Conservation (phyloP, 129 eudicot genomes). For the Calendula officinalis region DNA sequence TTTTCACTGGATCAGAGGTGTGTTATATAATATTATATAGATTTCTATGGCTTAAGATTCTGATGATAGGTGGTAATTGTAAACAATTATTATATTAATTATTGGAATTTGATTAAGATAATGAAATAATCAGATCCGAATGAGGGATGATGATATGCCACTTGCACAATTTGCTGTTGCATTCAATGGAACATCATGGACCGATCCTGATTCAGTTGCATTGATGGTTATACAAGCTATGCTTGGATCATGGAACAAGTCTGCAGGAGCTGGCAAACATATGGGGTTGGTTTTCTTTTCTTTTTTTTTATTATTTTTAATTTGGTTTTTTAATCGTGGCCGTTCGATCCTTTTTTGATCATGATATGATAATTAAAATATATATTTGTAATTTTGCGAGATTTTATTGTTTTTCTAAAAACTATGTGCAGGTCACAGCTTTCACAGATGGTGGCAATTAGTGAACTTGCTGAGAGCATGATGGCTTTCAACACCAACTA, state of each 20-base stretch:
- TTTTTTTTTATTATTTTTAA: not conserved
- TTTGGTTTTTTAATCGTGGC: not conserved
- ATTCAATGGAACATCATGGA: constrained; percentile 73
- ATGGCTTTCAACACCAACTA: constrained; percentile 98
- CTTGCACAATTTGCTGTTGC: constrained; percentile 85
- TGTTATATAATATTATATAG: constrained; percentile 6
- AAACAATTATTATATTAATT: not conserved
- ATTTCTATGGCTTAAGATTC: not conserved
- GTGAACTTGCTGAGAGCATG: constrained; percentile 92
- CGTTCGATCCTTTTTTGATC: too few relatives aligned
- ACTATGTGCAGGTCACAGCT: constrained; percentile 60
- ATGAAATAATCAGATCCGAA: constrained; percentile 55
- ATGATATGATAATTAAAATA: not conserved
- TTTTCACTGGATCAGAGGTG: constrained; percentile 98
- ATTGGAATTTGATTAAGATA: constrained; percentile 2
- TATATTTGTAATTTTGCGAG: not conserved
- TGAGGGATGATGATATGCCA: constrained; percentile 67
- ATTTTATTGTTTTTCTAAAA: not conserved
- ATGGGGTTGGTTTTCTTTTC: constrained; percentile 51
- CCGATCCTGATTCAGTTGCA: constrained; percentile 79
- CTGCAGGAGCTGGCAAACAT: constrained; percentile 67
- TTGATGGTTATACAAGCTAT: constrained; percentile 81
- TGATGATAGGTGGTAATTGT: not conserved
- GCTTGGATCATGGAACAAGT: constrained; percentile 72
- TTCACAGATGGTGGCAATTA: constrained; percentile 76